phyloP scores from a whole-genome alignment of 768 basidiomycete genomes.

The Lactifluus echinatus region DNA sequence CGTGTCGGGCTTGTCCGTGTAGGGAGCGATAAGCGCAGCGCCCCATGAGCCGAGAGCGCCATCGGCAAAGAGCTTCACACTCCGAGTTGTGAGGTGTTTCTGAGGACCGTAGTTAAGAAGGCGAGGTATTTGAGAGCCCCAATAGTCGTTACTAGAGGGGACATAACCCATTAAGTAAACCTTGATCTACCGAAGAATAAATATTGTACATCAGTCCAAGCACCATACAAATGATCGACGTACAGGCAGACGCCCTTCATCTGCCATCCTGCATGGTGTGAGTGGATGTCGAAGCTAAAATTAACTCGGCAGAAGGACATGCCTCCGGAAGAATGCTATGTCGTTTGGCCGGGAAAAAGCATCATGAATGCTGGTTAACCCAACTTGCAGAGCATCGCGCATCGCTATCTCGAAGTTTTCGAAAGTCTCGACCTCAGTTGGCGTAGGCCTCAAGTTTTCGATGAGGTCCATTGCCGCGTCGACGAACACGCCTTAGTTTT shows the following conservation, averaged over 20 bases:
- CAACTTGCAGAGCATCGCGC: conserved; percentile 62
- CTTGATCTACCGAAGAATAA: conserved; percentile 35
- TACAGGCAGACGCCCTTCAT: conserved; percentile 59
- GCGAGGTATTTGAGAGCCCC: conserved; percentile 28
- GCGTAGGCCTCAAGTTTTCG: conserved; percentile 42
- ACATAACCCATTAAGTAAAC: conserved; percentile 53
- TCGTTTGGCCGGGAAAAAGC: conserved; percentile 45
- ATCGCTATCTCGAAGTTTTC: conserved; percentile 60
- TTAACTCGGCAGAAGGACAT: conserved; percentile 20
- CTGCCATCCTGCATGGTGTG: conserved; percentile 47
- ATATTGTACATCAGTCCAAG: neutral
- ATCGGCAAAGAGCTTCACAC: conserved; percentile 71
- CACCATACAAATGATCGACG: conserved; percentile 21
- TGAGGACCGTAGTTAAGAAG: conserved; percentile 31
- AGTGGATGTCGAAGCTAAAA: conserved; percentile 3
- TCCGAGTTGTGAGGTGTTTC: conserved; percentile 33
- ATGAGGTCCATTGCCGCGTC: conserved; percentile 85
- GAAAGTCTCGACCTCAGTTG: conserved; percentile 46
- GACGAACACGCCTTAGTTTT: conserved; percentile 62
- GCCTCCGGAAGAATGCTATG: conserved; percentile 62
- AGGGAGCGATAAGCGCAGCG: conserved; percentile 80
- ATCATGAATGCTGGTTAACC: conserved; percentile 85
- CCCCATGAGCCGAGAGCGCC: conserved; percentile 92
- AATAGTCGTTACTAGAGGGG: conserved; percentile 27
- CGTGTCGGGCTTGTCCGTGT: conserved; percentile 67